Base-by-base conservation (phyloP, 2,329 filamentous ascomycete genomes). In the Scorias spongiosa region DNA sequence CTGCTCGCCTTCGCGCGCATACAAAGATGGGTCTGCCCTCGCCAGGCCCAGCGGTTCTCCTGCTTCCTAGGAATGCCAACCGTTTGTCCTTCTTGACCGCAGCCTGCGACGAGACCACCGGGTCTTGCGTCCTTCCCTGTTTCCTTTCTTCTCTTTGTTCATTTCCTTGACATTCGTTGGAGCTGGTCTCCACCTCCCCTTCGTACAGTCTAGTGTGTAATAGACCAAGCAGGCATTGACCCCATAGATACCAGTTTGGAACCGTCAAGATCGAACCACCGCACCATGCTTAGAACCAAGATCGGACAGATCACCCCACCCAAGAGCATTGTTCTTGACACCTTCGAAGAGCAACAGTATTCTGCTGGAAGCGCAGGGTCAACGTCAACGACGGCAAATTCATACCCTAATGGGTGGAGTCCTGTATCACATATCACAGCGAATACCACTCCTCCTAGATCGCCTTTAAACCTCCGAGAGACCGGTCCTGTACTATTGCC, bases 281-380 rank as follows among this genome's bases (percentile, higher is more conserved):
- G 20, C 20, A 26, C 20, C 20, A 26, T 26, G 20, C 20, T 26
- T 26, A 26, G 20, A 26, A 26, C 20, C 20, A 26, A 26, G 50
- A 58, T 37, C 52, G 63, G 66, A 54, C 65, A 68, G 44, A 56
- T 64, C 47, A 70, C 67, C 42, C 67, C 67, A 28, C 66, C 66
- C 30, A 56, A 58, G 32, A 52, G 59, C 39, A 52, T 61, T 44
- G 54, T 52, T n/a, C 41, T 49, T 20, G 50, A 51, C 40, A 49
- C 49, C 32, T 56, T 49, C 44, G 48, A 53, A 26, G 48, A 50
- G 39, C 42, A 52, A 41, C 54, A 49, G 42, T 58, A 53, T 50
- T 51, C 54, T 29, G 54, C 51, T 42, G 57, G 56, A 46, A 61
- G 56, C 46, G 56, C 53, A 10, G 20, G 20, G 20, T 26, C 20